A percentile compares a stretch with the other conserved stretches of the same genome.
These are phyloP conservation scores for Umbelopsis sp. DNA, from an alignment of 371 early-diverging fungal species.

Conservation along the genomic window DNA sequence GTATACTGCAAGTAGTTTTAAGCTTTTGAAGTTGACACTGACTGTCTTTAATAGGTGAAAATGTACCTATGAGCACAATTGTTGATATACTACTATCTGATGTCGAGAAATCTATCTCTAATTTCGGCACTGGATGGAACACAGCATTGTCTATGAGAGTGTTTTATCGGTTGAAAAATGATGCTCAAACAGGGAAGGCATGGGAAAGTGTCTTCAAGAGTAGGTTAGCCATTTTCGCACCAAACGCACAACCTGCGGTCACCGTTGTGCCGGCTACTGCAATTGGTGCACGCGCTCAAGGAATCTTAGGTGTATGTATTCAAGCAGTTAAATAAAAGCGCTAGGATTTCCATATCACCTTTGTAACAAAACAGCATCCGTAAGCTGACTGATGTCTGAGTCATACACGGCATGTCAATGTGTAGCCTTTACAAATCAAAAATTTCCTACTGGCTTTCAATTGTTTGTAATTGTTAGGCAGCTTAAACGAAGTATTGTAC, in stretches of 20 bases:
- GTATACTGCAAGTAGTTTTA: background rate
- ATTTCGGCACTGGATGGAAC: background rate
- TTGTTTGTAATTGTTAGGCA: background rate
- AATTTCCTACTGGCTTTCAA: background rate
- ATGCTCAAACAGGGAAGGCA: background rate
- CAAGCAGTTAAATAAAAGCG: constrained; percentile 21
- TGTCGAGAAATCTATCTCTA: constrained; percentile 19
- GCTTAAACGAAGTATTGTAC: background rate
- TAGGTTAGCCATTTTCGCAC: background rate
- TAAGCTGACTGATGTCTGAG: background rate
- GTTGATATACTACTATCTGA: constrained; percentile 18
- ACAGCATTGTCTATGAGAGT: background rate
- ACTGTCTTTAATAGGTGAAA: background rate
- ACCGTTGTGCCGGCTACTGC: constrained; percentile 24
- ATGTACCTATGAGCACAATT: background rate
- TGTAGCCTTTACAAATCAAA: background rate
- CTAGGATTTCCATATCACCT: background rate
- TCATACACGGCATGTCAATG: background rate
- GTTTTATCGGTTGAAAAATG: background rate
- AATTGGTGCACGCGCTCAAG: constrained; percentile 19
- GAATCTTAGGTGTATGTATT: constrained; percentile 20
- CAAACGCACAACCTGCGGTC: constrained; percentile 20
- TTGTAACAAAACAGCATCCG: too few relatives aligned
- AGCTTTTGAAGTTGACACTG: too few relatives aligned
- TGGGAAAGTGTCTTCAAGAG: background rate